Percentiles rank a stretch among this genome's conserved stretches.
Conservation (phyloP, 495 filamentous ascomycete species). For the Penicillium paradoxum region DNA sequence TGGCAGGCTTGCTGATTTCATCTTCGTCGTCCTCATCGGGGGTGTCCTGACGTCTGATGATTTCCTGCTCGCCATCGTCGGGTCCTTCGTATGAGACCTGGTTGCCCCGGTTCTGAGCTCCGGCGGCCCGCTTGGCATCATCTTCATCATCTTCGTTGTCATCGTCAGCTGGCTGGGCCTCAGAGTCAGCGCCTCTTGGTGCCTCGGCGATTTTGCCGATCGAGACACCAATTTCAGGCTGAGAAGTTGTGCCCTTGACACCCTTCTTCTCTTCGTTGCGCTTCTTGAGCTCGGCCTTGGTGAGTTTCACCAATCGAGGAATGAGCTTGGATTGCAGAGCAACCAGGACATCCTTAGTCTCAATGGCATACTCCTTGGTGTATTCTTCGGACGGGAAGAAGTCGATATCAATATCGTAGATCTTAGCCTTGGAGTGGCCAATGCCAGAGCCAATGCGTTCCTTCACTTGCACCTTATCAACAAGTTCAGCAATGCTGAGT, state of each 20-base stretch:
- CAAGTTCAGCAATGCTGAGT: slow-evolving; percentile 77
- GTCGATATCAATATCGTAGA: slow-evolving; percentile 73
- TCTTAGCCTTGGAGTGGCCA: slow-evolving; percentile 66
- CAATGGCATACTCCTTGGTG: slow-evolving; percentile 75
- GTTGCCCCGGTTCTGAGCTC: slow-evolving; percentile 67
- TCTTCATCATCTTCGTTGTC: slow-evolving; percentile 74
- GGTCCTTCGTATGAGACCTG: slow-evolving; percentile 84
- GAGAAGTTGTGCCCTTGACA: slow-evolving; percentile 56
- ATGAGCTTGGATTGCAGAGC: slow-evolving; percentile 80
- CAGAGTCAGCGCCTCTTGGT: slow-evolving; percentile 45
- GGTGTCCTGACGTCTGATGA: slow-evolving; percentile 47
- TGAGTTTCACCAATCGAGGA: slow-evolving; percentile 58
- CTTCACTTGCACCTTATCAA: slow-evolving; percentile 74
- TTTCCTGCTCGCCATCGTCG: slow-evolving; percentile 82
- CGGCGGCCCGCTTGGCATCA: slow-evolving; percentile 78
- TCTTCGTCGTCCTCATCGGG: slow-evolving; percentile 43
- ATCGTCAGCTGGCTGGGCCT: slow-evolving; percentile 63
- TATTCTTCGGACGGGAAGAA: slow-evolving; percentile 87
- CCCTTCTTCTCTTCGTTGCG: slow-evolving; percentile 61
- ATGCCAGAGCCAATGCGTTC: slow-evolving; percentile 68
- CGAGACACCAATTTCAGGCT: slow-evolving; percentile 77
- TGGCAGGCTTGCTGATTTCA: slow-evolving; percentile 14
- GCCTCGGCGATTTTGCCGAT: slow-evolving; percentile 63
- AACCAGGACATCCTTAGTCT: slow-evolving; percentile 63
- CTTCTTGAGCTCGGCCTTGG: slow-evolving; percentile 73